Conservation (phyloP, 371 early-diverging fungal species). For the Homolaphlyctis polyrhiza region DNA sequence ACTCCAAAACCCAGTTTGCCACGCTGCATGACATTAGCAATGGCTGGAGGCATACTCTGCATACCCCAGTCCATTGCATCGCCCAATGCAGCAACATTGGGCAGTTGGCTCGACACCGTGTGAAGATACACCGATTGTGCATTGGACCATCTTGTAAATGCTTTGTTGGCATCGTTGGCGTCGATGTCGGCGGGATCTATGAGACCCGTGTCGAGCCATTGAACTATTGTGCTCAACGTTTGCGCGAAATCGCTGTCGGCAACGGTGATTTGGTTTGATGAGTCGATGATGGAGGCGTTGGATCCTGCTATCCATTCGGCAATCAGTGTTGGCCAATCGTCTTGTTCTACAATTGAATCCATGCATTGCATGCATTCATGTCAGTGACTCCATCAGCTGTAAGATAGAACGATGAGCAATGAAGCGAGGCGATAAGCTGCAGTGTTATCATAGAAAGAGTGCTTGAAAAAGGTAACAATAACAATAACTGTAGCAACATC, state of each 20-base stretch:
- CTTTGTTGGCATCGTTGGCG: not conserved
- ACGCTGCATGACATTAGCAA: not conserved
- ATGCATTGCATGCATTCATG: not conserved
- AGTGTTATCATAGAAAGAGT: not conserved
- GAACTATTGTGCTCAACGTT: not conserved
- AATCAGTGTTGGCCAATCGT: not conserved
- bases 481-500: too few relatives aligned
- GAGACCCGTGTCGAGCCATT: not conserved
- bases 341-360: too few relatives aligned
- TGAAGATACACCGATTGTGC: not conserved
- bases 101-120: not conserved
- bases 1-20: not conserved
- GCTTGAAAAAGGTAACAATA: not conserved
- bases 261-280: not conserved
- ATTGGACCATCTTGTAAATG: not conserved
- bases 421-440: too few relatives aligned
- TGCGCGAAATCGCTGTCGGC: conserved; percentile 1
- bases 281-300: not conserved
- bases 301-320: not conserved
- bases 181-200: not conserved
- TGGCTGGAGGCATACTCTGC: not conserved
- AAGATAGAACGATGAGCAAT: too few relatives aligned
- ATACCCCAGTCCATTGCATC: not conserved
- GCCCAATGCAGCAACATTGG: not conserved
- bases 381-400: not conserved